phyloP scores from a whole-genome alignment of 2,329 filamentous ascomycete genomes.

The Exophiala xenobiotica region DNA sequence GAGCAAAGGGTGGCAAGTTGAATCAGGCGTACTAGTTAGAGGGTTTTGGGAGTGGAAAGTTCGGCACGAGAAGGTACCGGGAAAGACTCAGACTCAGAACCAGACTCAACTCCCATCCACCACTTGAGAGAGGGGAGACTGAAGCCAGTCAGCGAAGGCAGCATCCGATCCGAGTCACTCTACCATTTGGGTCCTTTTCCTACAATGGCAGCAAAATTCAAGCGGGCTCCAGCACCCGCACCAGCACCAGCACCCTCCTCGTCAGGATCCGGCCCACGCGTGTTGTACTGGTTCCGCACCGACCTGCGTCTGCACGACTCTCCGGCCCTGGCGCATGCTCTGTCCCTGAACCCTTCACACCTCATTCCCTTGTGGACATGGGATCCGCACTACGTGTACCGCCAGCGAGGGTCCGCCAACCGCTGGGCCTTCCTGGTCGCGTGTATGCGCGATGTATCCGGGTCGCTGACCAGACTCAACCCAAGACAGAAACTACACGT shows the following conservation, averaged over 20 bases:
- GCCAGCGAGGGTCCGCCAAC: conserved; percentile 67
- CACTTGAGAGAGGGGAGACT: too few species aligned
- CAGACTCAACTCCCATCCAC: too few species aligned
- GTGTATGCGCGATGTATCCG: conserved; percentile 69
- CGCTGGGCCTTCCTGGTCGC: conserved; percentile 73
- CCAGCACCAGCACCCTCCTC: too few species aligned
- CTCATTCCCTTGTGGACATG: conserved; percentile 77
- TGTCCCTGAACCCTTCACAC: conserved; percentile 66
- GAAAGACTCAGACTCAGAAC: too few species aligned
- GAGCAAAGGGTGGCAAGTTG: too few species aligned
- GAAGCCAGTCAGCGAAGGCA: too few species aligned
- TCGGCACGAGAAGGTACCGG: too few species aligned
- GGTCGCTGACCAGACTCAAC: conserved; percentile 65
- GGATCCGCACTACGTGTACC: conserved; percentile 79
- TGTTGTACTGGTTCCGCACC: conserved; percentile 78
- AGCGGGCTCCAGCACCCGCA: background rate
- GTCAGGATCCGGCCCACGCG: conserved; percentile 45
- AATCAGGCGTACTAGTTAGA: too few species aligned
- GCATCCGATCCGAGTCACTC: too few species aligned
- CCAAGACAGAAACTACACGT: conserved; percentile 69
- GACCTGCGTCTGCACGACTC: conserved; percentile 77
- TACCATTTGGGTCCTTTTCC: too few species aligned
- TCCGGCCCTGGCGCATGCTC: conserved; percentile 68
- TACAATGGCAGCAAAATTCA: conserved; percentile 23
- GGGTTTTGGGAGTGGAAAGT: too few species aligned